Percentiles rank a stretch among this genome's conserved stretches.
Evolutionary conservation across 768 basidiomycete species (phyloP).

Genomic region (Porpolomopsis calyptriformis): DNA sequence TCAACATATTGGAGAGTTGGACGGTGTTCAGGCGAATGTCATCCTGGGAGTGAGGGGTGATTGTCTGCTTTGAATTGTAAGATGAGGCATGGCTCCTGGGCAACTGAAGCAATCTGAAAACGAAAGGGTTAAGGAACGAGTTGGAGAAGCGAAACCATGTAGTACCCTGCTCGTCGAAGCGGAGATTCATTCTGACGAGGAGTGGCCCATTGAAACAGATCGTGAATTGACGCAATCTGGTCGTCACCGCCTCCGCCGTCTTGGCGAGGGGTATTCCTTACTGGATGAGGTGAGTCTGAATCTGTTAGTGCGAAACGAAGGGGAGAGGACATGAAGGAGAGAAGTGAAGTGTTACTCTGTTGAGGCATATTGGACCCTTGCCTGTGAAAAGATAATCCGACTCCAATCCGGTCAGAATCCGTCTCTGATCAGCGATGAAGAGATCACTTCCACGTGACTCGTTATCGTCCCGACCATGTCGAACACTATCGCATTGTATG

Average conservation of each 20-base stretch:
- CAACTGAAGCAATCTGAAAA: constrained; percentile 10
- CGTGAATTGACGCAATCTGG: neutral
- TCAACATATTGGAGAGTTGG: constrained; percentile 47
- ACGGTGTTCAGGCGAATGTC: constrained; percentile 59
- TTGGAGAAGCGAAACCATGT: constrained; percentile 6
- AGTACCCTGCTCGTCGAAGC: constrained; percentile 41
- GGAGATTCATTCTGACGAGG: constrained; percentile 26
- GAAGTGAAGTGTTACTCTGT: neutral
- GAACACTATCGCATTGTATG: constrained; percentile 43
- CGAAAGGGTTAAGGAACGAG: constrained; percentile 5
- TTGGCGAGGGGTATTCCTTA: too few species aligned
- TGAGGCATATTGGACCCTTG: neutral
- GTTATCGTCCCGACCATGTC: constrained; percentile 35
- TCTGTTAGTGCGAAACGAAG: neutral
- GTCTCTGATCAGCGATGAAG: too few species aligned
- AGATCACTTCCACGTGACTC: too few species aligned
- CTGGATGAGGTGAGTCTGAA: too few species aligned
- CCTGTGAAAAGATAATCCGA: too few species aligned
- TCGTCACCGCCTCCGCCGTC: neutral
- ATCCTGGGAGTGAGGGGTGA: constrained; percentile 42
- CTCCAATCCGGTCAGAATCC: too few species aligned
- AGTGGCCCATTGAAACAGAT: neutral
- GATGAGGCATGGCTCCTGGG: constrained; percentile 9
- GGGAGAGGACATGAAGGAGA: neutral
- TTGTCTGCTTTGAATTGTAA: constrained; percentile 9